Conservation (phyloP, 805 yeast species). For the Wickerhamiella australiensis region DNA sequence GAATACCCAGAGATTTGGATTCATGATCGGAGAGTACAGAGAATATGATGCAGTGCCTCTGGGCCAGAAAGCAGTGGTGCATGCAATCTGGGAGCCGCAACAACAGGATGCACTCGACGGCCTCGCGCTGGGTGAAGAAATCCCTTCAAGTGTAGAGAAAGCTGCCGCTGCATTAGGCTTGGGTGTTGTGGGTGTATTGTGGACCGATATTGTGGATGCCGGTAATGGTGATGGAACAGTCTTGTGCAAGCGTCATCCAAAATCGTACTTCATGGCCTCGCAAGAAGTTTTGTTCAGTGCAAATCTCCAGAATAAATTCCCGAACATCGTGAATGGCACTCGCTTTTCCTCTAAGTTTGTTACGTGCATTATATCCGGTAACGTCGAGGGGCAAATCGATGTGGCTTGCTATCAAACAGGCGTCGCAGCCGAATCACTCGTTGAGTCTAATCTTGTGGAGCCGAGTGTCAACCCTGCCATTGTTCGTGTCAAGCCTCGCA, state of each 20-base stretch:
- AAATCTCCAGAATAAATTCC: conserved; percentile 52
- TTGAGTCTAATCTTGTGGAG: conserved; percentile 69
- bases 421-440: conserved; percentile 74
- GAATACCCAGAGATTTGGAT: conserved; percentile 78
- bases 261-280: conserved; percentile 81
- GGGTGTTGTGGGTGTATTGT: conserved; percentile 65
- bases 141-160: conserved; percentile 37
- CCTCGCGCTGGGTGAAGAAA: conserved; percentile 42
- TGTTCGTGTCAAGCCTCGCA: conserved; percentile 68
- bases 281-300: conserved; percentile 79
- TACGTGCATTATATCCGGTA: conserved; percentile 91
- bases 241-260: conserved; percentile 82
- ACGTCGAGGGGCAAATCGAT: conserved; percentile 75
- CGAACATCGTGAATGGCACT: conserved; percentile 49
- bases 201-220: conserved; percentile 80
- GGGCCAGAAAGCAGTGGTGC: conserved; percentile 88
- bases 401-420: conserved; percentile 84
- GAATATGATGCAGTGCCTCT: conserved; percentile 73
- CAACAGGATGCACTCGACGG: conserved; percentile 85
- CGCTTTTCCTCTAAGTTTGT: conserved; percentile 83
- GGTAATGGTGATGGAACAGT: conserved; percentile 84
- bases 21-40: conserved; percentile 71
- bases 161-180: conserved; percentile 50
- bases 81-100: conserved; percentile 87
- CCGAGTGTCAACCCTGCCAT: conserved; percentile 87